Base-by-base conservation (phyloP, 768 basidiomycete species). In the Lentinula aciculospora region DNA sequence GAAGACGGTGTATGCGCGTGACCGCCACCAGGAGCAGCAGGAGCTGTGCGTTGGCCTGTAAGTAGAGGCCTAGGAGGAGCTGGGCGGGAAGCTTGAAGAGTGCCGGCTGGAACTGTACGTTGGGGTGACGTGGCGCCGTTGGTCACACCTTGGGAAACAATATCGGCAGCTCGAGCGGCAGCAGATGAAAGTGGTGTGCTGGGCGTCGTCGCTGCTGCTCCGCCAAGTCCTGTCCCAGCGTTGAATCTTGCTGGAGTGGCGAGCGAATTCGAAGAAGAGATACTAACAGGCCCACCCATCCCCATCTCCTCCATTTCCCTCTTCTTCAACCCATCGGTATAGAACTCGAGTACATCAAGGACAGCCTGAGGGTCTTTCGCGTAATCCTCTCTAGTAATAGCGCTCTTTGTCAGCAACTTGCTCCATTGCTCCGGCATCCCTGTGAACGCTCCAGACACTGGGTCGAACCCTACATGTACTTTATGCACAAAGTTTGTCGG, bases 401-500 rank as follows among this genome's bases (percentile, higher is more conserved):
- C 94, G 3, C 93, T 95, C 67, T 95, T 94, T 4, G 93, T 98
- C 65, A 99, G 81, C n/a, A 99, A 79, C 61, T 94, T 92, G 66
- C 84, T 91, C 96, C 96, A 99, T 76, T 96, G 93, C 57, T 97
- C 94, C 9, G 96, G 96, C 70, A 99, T 84, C 58, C 96, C 93
- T 15, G 95, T 98, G 71, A 99, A 99, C 15, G 86, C 93, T 10
- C 96, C 96, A 40, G 89, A 89, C 44, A 91, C 77, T 2, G 94
- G 92, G 73, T 99, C 96, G 65, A 95, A 98, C 2, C 94, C 95
- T 57, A 98, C 96, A 71, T 98, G 96, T 2, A 98, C 94, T 69
- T 98, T 94, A 76, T 99, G 96, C 0, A 98, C 93, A 67, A 99
- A 98, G 71, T 99, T 96, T 7, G 95, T 98, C 0, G 96, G 96